Evolutionary conservation across 331 rosid genomes (phyloP), one percentile per base, ranked within the genome.

Genomic region (Prunus yedoensis): DNA sequence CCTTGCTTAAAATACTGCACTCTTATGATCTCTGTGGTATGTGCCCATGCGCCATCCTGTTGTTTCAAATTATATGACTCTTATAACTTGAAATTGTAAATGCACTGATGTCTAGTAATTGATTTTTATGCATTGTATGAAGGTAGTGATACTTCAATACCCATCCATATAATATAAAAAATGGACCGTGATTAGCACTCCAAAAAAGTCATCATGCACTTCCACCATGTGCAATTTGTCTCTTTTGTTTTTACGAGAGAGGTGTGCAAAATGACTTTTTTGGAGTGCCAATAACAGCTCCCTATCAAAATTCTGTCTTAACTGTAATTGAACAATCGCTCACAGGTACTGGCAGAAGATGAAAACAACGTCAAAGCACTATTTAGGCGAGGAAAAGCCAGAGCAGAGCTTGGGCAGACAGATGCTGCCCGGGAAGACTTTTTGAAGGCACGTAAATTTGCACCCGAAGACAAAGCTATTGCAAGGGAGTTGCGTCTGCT

Each of bases 351-450:
- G 70, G 27, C 87, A 12, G 98, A 94, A 82, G 96, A 94, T 35
- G 97, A 92, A 85, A 89, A 75, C 92, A 91, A 90, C 60, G 86
- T 70, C 9, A 94, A 94, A 83, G 99, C 99, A n/a, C 81, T 94
- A 78, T 94, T 92, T 73, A 84, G 99, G 82, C 77, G 96, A 82
- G 99, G 96, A 25, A 94, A 90, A 80, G 96, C 97, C 49, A 86
- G 87, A 83, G 91, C 96, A 63, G 92, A 88, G 81, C 97, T 92
- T 18, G 97, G 97, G 72, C 99, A 91, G 75, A 89, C 92, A 16
- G 98, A 94, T 73, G 89, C 91, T 76, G 98, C 97, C 7, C 83
- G 85, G 66, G 97, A 90, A 81, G 98, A 94, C 87, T 89, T 90
- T 75, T 79, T 76, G 14, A 94, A 89, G 83, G 97, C 93, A 3